Conservation (phyloP, 306 rosid species). For the Rubus parviflorus region DNA sequence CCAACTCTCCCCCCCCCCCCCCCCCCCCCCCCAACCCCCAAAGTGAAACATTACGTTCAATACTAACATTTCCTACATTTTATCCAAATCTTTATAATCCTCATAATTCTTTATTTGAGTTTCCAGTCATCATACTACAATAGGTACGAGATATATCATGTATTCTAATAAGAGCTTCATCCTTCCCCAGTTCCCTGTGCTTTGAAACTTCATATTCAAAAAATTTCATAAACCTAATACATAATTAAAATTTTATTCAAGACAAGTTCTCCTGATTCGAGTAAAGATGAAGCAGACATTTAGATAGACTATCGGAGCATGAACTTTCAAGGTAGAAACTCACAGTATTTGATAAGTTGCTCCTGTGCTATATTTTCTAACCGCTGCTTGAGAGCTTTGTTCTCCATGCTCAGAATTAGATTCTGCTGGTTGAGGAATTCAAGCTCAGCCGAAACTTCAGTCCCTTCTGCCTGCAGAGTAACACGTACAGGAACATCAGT, state of each 20-base stretch:
- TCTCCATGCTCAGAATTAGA: conserved; percentile 92
- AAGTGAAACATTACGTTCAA: neutral
- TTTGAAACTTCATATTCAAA: neutral
- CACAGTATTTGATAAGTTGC: conserved; percentile 91
- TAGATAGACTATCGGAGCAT: conserved; percentile 10
- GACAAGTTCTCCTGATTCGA: neutral
- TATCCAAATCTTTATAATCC: neutral
- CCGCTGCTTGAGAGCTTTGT: conserved; percentile 96
- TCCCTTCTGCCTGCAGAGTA: conserved; percentile 77
- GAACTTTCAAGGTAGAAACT: conserved; percentile 37
- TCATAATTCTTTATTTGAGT: neutral
- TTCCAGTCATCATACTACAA: neutral
- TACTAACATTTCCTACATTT: neutral
- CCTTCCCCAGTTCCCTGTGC: neutral
- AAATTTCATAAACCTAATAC: neutral
- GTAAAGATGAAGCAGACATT: neutral
- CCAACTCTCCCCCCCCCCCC: no score
- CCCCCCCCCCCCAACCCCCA: neutral
- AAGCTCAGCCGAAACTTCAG: conserved; percentile 91
- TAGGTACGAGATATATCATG: neutral
- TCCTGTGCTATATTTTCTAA: conserved; percentile 90
- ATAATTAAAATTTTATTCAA: neutral
- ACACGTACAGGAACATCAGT: conserved; percentile 24
- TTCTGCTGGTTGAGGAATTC: conserved; percentile 95
- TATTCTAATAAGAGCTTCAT: conserved; percentile 6